These are phyloP conservation scores for Ustulina deusta DNA, from an alignment of 2,329 filamentous ascomycete genomes.

Conservation along the genomic window DNA sequence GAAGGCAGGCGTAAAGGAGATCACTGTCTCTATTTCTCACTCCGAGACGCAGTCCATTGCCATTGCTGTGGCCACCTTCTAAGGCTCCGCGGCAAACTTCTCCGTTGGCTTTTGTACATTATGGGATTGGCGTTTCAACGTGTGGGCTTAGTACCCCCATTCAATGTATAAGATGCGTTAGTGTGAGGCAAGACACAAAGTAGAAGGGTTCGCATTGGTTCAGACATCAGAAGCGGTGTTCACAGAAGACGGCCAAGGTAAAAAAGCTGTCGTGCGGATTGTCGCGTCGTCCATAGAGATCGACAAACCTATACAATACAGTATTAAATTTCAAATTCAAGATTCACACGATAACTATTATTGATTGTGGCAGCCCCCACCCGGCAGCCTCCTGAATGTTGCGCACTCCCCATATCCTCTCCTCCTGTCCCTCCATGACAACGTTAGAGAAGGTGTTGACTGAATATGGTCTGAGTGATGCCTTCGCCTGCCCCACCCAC, in stretches of 20 bases:
- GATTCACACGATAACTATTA: too few species aligned
- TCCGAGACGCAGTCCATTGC: conserved; percentile 94
- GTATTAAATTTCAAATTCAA: conserved; percentile 2
- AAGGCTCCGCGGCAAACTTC: conserved; percentile 42
- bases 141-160: conserved; percentile 13
- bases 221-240: background rate
- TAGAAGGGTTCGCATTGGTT: conserved; percentile 17
- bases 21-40: conserved; percentile 96
- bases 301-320: conserved; percentile 11
- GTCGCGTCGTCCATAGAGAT: background rate
- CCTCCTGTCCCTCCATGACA: too few species aligned
- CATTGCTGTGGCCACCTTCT: conserved; percentile 87
- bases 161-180: conserved; percentile 23
- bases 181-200: conserved; percentile 5
- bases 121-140: conserved; percentile 28
- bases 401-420: conserved; percentile 8
- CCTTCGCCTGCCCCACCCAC: too few species aligned
- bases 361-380: too few species aligned
- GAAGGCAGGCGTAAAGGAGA: conserved; percentile 85
- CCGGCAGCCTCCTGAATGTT: too few species aligned
- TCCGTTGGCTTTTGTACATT: conserved; percentile 28
- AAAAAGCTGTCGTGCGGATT: background rate
- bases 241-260: background rate
- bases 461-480: too few species aligned
- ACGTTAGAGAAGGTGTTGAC: too few species aligned